Evolutionary conservation across 768 basidiomycete genomes (phyloP).

Genomic region (Leccinum ochraceum): DNA sequence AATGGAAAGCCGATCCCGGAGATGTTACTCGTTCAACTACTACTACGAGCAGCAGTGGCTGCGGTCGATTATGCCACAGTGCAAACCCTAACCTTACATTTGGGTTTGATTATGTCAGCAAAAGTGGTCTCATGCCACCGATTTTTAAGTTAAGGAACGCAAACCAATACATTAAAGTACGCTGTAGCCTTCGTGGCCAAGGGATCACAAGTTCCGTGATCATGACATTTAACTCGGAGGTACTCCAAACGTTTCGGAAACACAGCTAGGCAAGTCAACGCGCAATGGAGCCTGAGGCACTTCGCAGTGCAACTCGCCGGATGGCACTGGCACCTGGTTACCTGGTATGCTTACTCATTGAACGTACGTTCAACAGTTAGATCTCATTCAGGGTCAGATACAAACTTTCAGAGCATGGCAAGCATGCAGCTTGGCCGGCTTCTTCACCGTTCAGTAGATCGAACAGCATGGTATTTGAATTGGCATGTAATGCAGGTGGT

Average conservation of each 20-base stretch:
- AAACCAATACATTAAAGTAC: neutral
- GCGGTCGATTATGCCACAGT: neutral
- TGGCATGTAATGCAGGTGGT: slow-evolving; percentile 4
- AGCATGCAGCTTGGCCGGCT: neutral
- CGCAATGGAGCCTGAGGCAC: neutral
- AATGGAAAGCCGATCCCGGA: neutral
- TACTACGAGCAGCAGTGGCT: too few species aligned
- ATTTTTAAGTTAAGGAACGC: neutral
- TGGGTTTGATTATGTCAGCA: slow-evolving; percentile 19
- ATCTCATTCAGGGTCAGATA: neutral
- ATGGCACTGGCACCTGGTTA: too few species aligned
- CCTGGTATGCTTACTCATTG: too few species aligned
- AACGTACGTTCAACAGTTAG: neutral
- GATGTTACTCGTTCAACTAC: neutral
- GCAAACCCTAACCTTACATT: slow-evolving; percentile 26
- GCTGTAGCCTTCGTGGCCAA: neutral
- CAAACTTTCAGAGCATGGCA: slow-evolving; percentile 6
- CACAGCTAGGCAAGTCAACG: slow-evolving; percentile 9
- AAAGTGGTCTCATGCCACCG: slow-evolving; percentile 1
- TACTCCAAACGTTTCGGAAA: neutral
- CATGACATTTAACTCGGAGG: neutral
- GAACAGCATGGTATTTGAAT: slow-evolving; percentile 17
- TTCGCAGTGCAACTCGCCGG: neutral
- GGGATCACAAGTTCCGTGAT: neutral
- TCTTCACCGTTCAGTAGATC: neutral